Conservation (phyloP, 2,329 filamentous ascomycete species). For the Exophiala alcalophila region DNA sequence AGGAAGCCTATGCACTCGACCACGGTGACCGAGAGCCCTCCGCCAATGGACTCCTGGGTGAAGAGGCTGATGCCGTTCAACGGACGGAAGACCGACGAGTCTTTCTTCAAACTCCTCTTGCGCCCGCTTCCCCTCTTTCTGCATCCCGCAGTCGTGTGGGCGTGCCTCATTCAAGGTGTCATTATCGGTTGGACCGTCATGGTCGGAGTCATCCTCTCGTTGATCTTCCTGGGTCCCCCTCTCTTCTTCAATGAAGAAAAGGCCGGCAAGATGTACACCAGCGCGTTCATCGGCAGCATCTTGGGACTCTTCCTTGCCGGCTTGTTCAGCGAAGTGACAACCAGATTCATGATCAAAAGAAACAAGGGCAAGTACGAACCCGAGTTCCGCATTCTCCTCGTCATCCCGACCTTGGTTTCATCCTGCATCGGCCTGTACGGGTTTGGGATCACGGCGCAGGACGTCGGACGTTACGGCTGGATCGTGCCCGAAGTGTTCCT, state of each 20-base stretch:
- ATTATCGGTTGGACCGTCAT: conserved; percentile 96
- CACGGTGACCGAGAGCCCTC: conserved; percentile 7
- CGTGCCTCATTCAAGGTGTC: conserved; percentile 75
- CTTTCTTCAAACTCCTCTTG: conserved; percentile 62
- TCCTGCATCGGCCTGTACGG: conserved; percentile 78
- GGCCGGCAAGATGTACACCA: conserved; percentile 83
- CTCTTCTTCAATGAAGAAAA: conserved; percentile 77
- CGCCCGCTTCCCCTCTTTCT: conserved; percentile 78
- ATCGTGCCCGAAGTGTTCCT: conserved; percentile 78
- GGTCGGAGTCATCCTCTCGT: conserved; percentile 78
- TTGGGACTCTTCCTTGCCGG: conserved; percentile 75
- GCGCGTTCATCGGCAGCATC: conserved; percentile 79
- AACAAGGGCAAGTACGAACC: conserved; percentile 87
- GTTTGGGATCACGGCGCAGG: conserved; percentile 70
- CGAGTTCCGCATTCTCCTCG: conserved; percentile 80
- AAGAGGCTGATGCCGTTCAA: conserved; percentile 69
- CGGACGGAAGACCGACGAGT: conserved; percentile 75
- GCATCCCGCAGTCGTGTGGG: conserved; percentile 83
- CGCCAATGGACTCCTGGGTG: conserved; percentile 54
- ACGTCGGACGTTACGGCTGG: conserved; percentile 64
- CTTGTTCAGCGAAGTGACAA: conserved; percentile 68
- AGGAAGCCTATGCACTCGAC: conserved; percentile 18
- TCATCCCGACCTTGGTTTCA: conserved; percentile 76
- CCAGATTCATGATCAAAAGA: conserved; percentile 64
- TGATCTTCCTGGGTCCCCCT: conserved; percentile 75